A percentile compares a stretch with the other conserved stretches of the same genome.
phyloP scores from a whole-genome alignment of 495 filamentous ascomycete species.

The Aspergillus sclerotioniger region DNA sequence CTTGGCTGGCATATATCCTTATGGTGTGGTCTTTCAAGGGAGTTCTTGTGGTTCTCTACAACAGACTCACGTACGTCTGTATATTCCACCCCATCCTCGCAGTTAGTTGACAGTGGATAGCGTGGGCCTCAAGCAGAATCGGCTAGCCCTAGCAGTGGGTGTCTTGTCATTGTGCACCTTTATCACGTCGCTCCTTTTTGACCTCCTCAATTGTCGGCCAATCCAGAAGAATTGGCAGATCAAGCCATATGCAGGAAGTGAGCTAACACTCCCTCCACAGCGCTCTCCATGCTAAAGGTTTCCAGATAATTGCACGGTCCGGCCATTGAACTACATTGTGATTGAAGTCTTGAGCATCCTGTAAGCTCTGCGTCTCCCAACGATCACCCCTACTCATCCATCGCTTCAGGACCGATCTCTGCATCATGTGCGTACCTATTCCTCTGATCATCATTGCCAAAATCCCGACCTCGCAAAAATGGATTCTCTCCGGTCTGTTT shows the following conservation, averaged over 20 bases:
- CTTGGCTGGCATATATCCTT: slow-evolving; percentile 48
- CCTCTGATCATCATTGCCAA: slow-evolving; percentile 9
- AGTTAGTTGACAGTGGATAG: neutral
- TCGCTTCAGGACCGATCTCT: slow-evolving; percentile 8
- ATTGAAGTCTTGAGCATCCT: slow-evolving; percentile 19
- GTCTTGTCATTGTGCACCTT: slow-evolving; percentile 38
- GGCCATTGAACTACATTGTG: slow-evolving; percentile 16
- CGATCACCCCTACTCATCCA: slow-evolving; percentile 14
- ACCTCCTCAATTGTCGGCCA: slow-evolving; percentile 41
- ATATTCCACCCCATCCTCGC: neutral
- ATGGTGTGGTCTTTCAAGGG: slow-evolving; percentile 50
- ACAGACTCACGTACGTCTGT: slow-evolving; percentile 43
- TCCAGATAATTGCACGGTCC: slow-evolving; percentile 19
- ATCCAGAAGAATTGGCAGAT: slow-evolving; percentile 47
- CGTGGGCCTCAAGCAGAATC: slow-evolving; percentile 20
- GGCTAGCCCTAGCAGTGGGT: neutral
- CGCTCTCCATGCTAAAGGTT: neutral
- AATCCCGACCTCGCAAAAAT: slow-evolving; percentile 8
- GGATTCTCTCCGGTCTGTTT: slow-evolving; percentile 8
- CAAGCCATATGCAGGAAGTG: slow-evolving; percentile 41
- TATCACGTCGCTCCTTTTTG: slow-evolving; percentile 39
- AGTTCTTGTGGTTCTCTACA: slow-evolving; percentile 47
- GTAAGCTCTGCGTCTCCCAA: slow-evolving; percentile 8
- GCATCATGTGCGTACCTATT: slow-evolving; percentile 13
- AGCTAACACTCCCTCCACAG: neutral